Conservation (phyloP, 768 basidiomycete genomes). For the Lyophyllum atratum region DNA sequence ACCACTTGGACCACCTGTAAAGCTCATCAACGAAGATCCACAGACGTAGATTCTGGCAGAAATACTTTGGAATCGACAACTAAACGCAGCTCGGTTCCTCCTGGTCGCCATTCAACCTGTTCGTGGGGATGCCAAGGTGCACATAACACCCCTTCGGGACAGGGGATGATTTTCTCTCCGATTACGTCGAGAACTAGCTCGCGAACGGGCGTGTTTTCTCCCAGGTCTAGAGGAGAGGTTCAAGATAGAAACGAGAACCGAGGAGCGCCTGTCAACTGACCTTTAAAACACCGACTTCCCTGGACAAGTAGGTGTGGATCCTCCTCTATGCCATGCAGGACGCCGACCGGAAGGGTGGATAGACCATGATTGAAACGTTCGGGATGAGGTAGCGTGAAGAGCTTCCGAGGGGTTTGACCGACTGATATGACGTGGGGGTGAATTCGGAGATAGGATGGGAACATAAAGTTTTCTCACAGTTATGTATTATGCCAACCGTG, state of each 20-base stretch:
- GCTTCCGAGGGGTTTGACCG: conserved; percentile 88
- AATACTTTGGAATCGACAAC: conserved; percentile 63
- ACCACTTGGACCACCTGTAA: conserved; percentile 71
- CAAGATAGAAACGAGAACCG: background rate
- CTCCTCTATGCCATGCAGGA: conserved; percentile 79
- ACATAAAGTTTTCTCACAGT: conserved; percentile 56
- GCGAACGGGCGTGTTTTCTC: conserved; percentile 44
- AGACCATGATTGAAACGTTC: conserved; percentile 69
- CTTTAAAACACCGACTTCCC: conserved; percentile 54
- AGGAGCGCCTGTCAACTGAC: conserved; percentile 31
- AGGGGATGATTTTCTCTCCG: conserved; percentile 63
- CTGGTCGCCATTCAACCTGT: conserved; percentile 66
- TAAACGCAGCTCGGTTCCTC: conserved; percentile 59
- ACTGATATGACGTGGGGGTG: conserved; percentile 44
- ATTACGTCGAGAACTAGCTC: conserved; percentile 58
- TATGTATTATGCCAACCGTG: conserved; percentile 93
- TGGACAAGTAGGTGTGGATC: conserved; percentile 72
- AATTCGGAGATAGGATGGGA: background rate
- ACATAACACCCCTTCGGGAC: conserved; percentile 56
- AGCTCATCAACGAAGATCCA: background rate
- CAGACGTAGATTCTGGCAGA: background rate
- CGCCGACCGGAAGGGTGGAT: conserved; percentile 71
- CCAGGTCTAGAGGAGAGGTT: conserved; percentile 44
- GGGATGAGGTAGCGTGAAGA: conserved; percentile 80
- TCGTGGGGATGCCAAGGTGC: conserved; percentile 67